Base-by-base conservation (phyloP, 345 rosid genomes). In the Eucalyptus sp. region DNA sequence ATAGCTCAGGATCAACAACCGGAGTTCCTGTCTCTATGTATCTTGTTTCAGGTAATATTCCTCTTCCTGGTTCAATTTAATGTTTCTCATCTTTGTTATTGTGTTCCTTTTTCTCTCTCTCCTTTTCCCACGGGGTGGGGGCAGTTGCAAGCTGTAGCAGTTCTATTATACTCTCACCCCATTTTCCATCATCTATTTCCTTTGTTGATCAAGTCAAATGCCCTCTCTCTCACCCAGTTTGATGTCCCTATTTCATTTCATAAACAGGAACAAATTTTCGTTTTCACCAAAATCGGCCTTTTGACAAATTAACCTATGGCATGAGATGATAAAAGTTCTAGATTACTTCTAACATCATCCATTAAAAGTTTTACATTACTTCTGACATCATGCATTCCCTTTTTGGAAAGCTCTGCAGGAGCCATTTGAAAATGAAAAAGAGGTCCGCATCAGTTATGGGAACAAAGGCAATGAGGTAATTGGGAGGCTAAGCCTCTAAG, bases 401-500 rank as follows among this genome's bases (percentile, higher is more conserved):
- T 68, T 88, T 66, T 8, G 58, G 89, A 92, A 92, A 97, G 99
- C 91, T 89, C 92, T 90, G 56, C 94, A 93, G 91, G 91, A 86
- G 92, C 90, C 94, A 76, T 88, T 91, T 79, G 90, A 90, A 50
- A 90, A 71, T 29, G 94, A 91, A 91, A 95, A 94, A 90, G 99
- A 96, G 95, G 93, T 97, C 89, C 91, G 92, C 76, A 97, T 97
- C 87, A 96, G 98, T 93, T 97, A 96, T 92, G 99, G 99, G 76
- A 94, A 93, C 95, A 97, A 96, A 93, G 99, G 99, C 88, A 97
- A 97, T 91, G 99, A 97, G 98, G 99, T 97, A 95, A 89, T 71
- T 37, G 46, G 46, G 46, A 20, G 83, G 46, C 27, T 37, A 22
- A 71, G 83, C 27, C 44, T 71, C 25, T 71, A 37, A 18, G 43